phyloP scores from a whole-genome alignment of 129 eudicot genomes.

The Artemisia argyi region DNA sequence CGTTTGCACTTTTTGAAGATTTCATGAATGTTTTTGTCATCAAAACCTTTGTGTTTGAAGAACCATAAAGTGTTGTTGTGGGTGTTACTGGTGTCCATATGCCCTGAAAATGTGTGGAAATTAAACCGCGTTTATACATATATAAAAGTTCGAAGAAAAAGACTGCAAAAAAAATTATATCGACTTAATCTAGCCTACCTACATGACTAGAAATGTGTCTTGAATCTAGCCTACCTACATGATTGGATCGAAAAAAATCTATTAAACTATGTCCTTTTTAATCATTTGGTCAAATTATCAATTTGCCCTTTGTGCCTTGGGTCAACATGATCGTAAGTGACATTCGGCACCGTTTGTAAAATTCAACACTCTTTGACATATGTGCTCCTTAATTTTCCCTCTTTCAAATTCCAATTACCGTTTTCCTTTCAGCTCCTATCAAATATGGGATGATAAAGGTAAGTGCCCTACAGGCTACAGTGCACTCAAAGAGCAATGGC shows the following conservation, averaged over 20 bases:
- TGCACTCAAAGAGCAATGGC: not conserved
- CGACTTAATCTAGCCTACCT: not conserved
- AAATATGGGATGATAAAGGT: not conserved
- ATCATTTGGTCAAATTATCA: not conserved
- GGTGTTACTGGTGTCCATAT: conserved; percentile 65
- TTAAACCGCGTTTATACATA: not conserved
- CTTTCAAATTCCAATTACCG: not conserved
- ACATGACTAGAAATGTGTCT: too few relatives aligned
- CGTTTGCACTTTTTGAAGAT: conserved; percentile 83
- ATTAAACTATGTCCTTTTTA: not conserved
- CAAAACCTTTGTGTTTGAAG: conserved; percentile 89
- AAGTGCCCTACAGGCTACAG: not conserved
- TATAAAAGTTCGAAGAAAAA: not conserved
- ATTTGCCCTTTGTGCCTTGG: not conserved
- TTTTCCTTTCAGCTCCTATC: not conserved
- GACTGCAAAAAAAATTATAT: not conserved
- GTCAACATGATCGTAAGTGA: not conserved
- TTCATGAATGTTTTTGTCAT: conserved; percentile 68
- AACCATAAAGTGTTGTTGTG: conserved; percentile 78
- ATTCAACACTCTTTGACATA: not conserved
- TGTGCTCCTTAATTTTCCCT: not conserved
- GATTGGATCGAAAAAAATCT: not conserved
- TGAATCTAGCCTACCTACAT: not conserved
- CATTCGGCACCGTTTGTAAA: not conserved
- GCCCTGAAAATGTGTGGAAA: conserved; percentile 37